Conservation (phyloP, 2,329 filamentous ascomycete genomes). For the Cyphellophora europaea region DNA sequence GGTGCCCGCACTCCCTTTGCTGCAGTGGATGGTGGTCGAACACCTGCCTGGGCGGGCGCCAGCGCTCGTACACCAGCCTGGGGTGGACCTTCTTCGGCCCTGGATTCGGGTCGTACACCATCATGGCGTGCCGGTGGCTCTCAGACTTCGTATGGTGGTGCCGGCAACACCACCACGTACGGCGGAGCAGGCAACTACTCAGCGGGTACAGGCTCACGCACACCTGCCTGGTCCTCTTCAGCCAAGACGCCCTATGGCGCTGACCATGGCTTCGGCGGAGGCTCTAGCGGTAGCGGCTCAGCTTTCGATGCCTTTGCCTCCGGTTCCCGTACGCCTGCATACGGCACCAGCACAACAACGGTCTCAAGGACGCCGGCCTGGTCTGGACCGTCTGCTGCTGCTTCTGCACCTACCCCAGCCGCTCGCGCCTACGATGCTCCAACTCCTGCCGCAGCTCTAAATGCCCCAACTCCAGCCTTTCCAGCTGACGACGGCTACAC, state of each 20-base stretch:
- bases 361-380: slow-evolving; percentile 38
- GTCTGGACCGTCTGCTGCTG: slow-evolving; percentile 18
- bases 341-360: slow-evolving; percentile 51
- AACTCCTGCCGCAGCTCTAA: slow-evolving; percentile 53
- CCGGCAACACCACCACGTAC: slow-evolving; percentile 45
- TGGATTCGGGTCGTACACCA: slow-evolving; percentile 35
- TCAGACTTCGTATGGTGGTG: slow-evolving; percentile 45
- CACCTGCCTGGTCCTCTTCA: slow-evolving; percentile 65
- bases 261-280: slow-evolving; percentile 41
- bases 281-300: slow-evolving; percentile 57
- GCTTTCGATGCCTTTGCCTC: slow-evolving; percentile 57
- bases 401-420: slow-evolving; percentile 22
- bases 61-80: slow-evolving; percentile 32
- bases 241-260: slow-evolving; percentile 55
- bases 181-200: slow-evolving; percentile 39
- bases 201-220: slow-evolving; percentile 50
- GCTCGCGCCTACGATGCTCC: slow-evolving; percentile 58
- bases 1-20: slow-evolving; percentile 64
- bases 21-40: slow-evolving; percentile 52
- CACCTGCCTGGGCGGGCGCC: slow-evolving; percentile 62
- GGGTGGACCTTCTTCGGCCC: slow-evolving; percentile 14
- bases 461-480: slow-evolving; percentile 58
- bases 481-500: slow-evolving; percentile 35
- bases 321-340: slow-evolving; percentile 67
- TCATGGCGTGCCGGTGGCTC: slow-evolving; percentile 49